These are phyloP conservation scores for Colletotrichum tanaceti DNA, from an alignment of 2,329 filamentous ascomycete species.

Conservation along the genomic window DNA sequence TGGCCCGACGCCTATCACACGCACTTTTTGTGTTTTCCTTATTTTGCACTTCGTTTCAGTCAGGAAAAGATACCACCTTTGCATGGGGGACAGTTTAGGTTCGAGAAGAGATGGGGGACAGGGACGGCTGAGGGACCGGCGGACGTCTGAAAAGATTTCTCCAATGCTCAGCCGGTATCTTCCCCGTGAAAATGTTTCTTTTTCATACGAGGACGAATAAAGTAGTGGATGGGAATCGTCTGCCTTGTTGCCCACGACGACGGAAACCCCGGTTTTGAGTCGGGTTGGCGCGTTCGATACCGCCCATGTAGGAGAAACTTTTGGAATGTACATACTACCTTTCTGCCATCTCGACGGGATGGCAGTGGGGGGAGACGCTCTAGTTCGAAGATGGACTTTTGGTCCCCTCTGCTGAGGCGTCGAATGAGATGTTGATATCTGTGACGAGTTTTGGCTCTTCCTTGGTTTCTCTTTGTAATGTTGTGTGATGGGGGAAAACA, in stretches of 20 bases:
- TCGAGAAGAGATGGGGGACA: slow-evolving; percentile 18
- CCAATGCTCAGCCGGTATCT: background rate
- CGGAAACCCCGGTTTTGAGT: background rate
- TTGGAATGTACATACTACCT: slow-evolving; percentile 32
- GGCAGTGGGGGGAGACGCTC: background rate
- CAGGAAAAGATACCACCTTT: slow-evolving; percentile 42
- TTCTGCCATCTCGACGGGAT: background rate
- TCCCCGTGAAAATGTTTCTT: background rate
- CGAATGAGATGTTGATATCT: slow-evolving; percentile 31
- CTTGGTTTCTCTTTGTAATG: background rate
- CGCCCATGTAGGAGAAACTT: slow-evolving; percentile 20
- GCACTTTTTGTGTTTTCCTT: slow-evolving; percentile 7
- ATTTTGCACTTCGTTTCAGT: slow-evolving; percentile 38
- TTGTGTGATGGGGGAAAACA: background rate
- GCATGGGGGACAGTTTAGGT: slow-evolving; percentile 28
- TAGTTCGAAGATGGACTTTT: background rate
- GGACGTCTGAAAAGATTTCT: background rate
- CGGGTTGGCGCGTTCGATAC: slow-evolving; percentile 18
- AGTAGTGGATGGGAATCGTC: background rate
- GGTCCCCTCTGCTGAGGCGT: slow-evolving; percentile 1
- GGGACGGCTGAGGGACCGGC: background rate
- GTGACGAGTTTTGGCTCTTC: background rate
- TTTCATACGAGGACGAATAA: background rate
- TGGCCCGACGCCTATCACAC: slow-evolving; percentile 26
- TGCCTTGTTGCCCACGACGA: background rate